Base-by-base conservation (phyloP, 345 rosid species). In the Eucalyptus brandiana region DNA sequence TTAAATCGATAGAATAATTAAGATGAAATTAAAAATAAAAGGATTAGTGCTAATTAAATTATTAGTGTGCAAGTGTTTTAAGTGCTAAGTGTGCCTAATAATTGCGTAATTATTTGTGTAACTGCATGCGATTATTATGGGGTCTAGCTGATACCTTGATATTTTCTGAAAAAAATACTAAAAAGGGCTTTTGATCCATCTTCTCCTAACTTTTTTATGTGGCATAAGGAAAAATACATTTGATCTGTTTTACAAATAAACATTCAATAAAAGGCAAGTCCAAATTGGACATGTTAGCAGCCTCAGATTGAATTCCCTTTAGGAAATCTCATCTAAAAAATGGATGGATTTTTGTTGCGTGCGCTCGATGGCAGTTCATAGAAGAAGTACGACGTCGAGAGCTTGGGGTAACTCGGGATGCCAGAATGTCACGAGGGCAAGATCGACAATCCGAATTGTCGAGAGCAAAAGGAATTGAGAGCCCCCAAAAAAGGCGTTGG, bases 81-180 rank as follows among this genome's bases (percentile, higher is more conserved):
- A 53, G 24, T 53, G 56, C 9, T 8, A 53, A 53, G 5, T 53
- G 1, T 19, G 5, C 4, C 0, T 53, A 53, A 19, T 53, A 53
- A 53, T 8, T 53, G 0, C 5, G 0, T 17, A 53, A 19, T 18
- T 19, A 53, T 53, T 1, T 21, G 2, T 0, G 24, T 53, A 51
- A 19, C 4, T 51, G 0, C 4, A 7, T 7, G 9, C 1, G 9
- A 2, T 51, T 51, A 51, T 49, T 51, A 49, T 18, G 4, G 9
- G 23, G 2, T 3, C 1, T 19, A 18, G 2, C 0, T 0, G 19
- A 53, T 53, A 53, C 4, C 5, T 0, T 0, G 11, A 21, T 11
- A 3, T 53, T 19, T 53, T 53, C 21, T 53, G 1, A 19, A 21
- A 53, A 53, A 51, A 17, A 53, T 3, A 53, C 23, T 51, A 51